These are phyloP conservation scores for Tetrapisispora taiwanensis DNA, from an alignment of 805 yeast genomes.

Conservation along the genomic window DNA sequence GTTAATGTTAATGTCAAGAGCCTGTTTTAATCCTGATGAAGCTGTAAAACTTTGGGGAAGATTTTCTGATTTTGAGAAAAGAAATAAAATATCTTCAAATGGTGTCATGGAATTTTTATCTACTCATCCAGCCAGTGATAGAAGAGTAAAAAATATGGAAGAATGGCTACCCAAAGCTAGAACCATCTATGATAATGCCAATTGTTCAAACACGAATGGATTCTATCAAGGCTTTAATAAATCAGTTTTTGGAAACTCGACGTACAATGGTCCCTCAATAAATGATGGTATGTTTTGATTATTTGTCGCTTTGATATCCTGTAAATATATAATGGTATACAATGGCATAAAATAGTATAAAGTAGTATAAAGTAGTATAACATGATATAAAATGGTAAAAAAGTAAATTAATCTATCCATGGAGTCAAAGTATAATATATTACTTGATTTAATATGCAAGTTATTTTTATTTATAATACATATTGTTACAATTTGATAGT, in stretches of 20 bases:
- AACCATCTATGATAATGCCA: conserved; percentile 22
- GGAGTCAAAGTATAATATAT: no score
- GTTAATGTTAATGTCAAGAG: conserved; percentile 78
- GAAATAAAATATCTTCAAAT: conserved; percentile 17
- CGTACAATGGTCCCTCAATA: background rate
- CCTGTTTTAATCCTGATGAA: conserved; percentile 73
- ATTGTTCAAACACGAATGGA: conserved; percentile 16
- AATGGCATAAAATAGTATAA: no score
- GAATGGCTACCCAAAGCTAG: conserved; percentile 53
- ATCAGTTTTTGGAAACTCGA: conserved; percentile 5
- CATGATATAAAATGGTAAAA: no score
- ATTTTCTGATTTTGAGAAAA: conserved; percentile 49
- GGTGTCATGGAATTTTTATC: conserved; percentile 52
- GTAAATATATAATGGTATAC: no score
- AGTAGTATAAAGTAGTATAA: no score
- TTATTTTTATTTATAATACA: no score
- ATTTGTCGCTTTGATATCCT: no score
- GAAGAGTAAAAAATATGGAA: conserved; percentile 57
- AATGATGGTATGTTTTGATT: background rate
- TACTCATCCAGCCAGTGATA: conserved; percentile 82
- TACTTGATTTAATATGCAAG: no score
- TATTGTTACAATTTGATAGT: background rate
- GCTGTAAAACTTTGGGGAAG: conserved; percentile 75
- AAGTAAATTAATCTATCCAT: background rate
- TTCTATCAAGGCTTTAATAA: conserved; percentile 16